phyloP scores from a whole-genome alignment of 371 early-diverging fungal species.

The Mucor velutinosus region DNA sequence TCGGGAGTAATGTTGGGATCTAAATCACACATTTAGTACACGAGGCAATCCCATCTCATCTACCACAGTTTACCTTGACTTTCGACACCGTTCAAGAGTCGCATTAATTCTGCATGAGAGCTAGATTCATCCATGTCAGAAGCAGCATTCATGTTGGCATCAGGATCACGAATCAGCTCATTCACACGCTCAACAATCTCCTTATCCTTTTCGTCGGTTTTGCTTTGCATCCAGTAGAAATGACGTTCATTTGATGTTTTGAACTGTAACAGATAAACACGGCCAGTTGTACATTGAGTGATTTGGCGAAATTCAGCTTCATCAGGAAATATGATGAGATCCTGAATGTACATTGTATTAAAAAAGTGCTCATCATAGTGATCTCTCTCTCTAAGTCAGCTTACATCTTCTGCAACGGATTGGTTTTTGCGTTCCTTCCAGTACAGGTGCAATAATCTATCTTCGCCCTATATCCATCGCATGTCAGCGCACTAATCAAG shows the following conservation, averaged over 20 bases:
- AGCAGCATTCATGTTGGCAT: constrained; percentile 10
- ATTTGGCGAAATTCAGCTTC: constrained; percentile 73
- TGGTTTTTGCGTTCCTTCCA: constrained; percentile 73
- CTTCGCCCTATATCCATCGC: constrained; percentile 49
- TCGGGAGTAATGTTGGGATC: constrained; percentile 47
- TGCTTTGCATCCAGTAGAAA: constrained; percentile 86
- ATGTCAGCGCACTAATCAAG: neutral
- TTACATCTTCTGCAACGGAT: constrained; percentile 27
- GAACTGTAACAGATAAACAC: constrained; percentile 75
- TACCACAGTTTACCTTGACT: constrained; percentile 14
- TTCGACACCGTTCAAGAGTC: constrained; percentile 22
- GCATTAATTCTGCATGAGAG: constrained; percentile 31
- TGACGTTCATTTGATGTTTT: constrained; percentile 69
- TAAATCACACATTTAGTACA: constrained; percentile 3
- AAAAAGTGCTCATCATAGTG: too few species aligned
- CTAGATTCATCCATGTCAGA: constrained; percentile 18
- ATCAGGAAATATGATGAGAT: constrained; percentile 77
- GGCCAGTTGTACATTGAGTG: constrained; percentile 68
- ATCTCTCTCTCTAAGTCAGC: neutral
- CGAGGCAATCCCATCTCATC: neutral
- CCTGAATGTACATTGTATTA: constrained; percentile 27
- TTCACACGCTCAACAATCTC: constrained; percentile 58
- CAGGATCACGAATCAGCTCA: constrained; percentile 57
- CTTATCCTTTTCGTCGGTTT: constrained; percentile 59
- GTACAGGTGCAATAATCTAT: constrained; percentile 73